phyloP scores from a whole-genome alignment of 352 stramenopile genomes.

The Phytophthora parvispora region DNA sequence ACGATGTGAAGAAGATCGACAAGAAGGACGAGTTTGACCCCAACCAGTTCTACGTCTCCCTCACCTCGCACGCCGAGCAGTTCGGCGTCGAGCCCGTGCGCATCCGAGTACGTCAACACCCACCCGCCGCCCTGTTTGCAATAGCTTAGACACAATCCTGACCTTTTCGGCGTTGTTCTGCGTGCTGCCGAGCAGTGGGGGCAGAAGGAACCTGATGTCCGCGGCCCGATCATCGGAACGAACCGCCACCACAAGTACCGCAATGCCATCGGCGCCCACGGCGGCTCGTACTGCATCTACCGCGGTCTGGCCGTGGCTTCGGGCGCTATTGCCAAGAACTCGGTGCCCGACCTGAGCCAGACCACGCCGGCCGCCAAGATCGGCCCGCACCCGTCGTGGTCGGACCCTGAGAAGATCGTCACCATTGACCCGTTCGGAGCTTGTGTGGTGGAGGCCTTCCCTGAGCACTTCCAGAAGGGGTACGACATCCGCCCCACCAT shows the following conservation, averaged over 20 bases:
- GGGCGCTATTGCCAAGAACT: conserved; percentile 75
- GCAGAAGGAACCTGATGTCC: conserved; percentile 90
- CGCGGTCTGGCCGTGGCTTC: conserved; percentile 95
- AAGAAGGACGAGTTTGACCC: conserved; percentile 90
- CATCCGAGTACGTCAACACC: conserved; percentile 66
- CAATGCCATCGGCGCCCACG: conserved; percentile 99
- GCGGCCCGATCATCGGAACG: conserved; percentile 96
- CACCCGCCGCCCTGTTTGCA: neutral
- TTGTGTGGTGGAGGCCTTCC: conserved; percentile 91
- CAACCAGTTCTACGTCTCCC: conserved; percentile 89
- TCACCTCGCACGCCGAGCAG: conserved; percentile 89
- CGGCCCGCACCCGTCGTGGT: conserved; percentile 96
- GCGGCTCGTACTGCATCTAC: conserved; percentile 99
- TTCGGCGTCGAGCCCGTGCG: conserved; percentile 90
- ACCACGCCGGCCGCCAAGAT: conserved; percentile 98
- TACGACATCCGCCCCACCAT: conserved; percentile 99
- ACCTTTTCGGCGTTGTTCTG: conserved; percentile 1
- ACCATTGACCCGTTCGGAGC: conserved; percentile 86
- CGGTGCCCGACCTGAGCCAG: conserved; percentile 86
- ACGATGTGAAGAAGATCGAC: conserved; percentile 85
- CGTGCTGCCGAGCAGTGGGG: conserved; percentile 85
- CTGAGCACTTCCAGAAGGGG: conserved; percentile 97
- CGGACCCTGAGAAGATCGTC: conserved; percentile 95
- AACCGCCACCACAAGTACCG: conserved; percentile 96
- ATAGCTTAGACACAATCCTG: neutral